Evolutionary conservation across 2,329 filamentous ascomycete species (phyloP).

Genomic region (Dothistroma pini): DNA sequence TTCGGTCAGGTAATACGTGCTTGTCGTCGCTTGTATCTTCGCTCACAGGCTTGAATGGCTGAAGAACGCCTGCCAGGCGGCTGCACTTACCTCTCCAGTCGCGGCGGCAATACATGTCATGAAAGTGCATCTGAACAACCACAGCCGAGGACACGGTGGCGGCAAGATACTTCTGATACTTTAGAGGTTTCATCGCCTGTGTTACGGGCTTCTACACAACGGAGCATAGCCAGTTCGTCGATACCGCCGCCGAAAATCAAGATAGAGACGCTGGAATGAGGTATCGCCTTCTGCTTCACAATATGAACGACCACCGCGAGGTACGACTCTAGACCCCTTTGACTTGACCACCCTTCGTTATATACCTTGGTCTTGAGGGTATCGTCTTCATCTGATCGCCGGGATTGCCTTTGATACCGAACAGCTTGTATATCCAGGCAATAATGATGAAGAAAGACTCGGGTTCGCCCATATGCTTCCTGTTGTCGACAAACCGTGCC

Average conservation of each 20-base stretch:
- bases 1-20: conserved; percentile 56
- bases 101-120: conserved; percentile 57
- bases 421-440: conserved; percentile 48
- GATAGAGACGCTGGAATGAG: not conserved
- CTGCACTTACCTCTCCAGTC: conserved; percentile 59
- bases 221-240: not conserved
- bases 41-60: conserved; percentile 62
- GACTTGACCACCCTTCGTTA: not conserved
- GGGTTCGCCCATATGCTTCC: conserved; percentile 52
- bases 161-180: not conserved
- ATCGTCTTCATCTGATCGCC: conserved; percentile 46
- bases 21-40: conserved; percentile 60
- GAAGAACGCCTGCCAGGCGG: conserved; percentile 60
- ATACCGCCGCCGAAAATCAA: not conserved
- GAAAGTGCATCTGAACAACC: not conserved
- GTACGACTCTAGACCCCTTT: not conserved
- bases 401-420: conserved; percentile 43
- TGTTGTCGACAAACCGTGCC: conserved; percentile 43
- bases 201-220: not conserved
- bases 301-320: not conserved
- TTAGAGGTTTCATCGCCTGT: not conserved
- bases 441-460: conserved; percentile 48
- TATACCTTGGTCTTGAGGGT: conserved; percentile 46
- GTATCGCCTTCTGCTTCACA: not conserved
- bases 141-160: not conserved